These are phyloP conservation scores for Endotrypanum monterogeii DNA, from an alignment of 208 protist species.

Conservation along the genomic window DNA sequence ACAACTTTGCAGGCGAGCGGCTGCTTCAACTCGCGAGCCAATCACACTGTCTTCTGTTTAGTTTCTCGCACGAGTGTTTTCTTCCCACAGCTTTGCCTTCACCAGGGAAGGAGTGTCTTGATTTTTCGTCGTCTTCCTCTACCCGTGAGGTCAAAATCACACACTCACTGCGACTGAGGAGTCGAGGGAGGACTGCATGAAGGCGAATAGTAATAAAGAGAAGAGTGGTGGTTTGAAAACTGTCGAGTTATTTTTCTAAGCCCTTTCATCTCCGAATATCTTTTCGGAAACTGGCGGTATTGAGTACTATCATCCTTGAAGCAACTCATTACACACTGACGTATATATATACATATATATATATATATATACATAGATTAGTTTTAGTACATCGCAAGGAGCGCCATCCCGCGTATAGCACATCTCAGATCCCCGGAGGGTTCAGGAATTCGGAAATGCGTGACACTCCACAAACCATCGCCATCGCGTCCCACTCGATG, in stretches of 20 bases:
- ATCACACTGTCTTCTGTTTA: no score
- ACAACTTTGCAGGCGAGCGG: no score
- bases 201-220: no score
- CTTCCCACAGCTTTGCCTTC: background rate
- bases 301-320: background rate
- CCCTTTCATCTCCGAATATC: background rate
- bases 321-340: background rate
- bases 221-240: background rate
- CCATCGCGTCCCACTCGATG: background rate
- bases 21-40: no score
- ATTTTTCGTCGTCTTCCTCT: background rate
- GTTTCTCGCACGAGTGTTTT: background rate
- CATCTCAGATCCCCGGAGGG: conserved; percentile 4
- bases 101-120: background rate
- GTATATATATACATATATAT: background rate
- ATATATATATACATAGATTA: background rate
- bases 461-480: background rate
- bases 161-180: background rate
- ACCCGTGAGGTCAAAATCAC: background rate
- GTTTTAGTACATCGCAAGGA: background rate
- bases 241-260: background rate
- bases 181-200: background rate
- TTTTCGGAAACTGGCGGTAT: background rate
- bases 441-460: background rate
- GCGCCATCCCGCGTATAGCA: background rate